Evolutionary conservation across 2,329 filamentous ascomycete species (phyloP).

Genomic region (Boeremia exigua): DNA sequence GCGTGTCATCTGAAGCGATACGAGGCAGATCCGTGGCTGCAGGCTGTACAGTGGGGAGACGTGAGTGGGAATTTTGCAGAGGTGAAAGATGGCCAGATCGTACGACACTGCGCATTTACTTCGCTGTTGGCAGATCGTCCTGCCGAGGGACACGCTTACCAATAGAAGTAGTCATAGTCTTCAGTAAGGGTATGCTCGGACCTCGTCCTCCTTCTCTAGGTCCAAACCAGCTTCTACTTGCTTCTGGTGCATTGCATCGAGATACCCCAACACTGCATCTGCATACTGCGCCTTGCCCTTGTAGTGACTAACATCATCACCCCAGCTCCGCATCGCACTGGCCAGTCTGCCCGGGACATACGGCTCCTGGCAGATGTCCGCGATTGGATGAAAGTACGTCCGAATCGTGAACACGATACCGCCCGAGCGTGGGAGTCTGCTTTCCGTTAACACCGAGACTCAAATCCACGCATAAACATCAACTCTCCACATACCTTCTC

Average conservation of each 20-base stretch:
- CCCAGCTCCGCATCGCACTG: constrained; percentile 81
- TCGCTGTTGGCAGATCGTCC: constrained; percentile 10
- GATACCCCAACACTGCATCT: constrained; percentile 74
- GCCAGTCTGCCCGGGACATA: constrained; percentile 81
- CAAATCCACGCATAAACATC: not conserved
- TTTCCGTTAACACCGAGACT: not conserved
- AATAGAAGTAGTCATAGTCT: not conserved
- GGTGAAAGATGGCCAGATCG: not conserved
- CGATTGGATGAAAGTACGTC: constrained; percentile 78
- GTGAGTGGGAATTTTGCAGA: constrained; percentile 4
- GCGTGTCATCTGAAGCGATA: constrained; percentile 26
- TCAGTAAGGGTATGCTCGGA: constrained; percentile 66
- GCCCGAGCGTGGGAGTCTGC: constrained; percentile 53
- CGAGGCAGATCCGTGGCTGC: constrained; percentile 21
- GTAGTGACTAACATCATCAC: constrained; percentile 75
- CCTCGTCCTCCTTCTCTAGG: constrained; percentile 62
- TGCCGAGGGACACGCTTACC: constrained; percentile 6
- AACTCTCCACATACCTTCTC: constrained; percentile 52
- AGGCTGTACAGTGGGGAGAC: constrained; percentile 23
- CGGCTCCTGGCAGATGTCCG: constrained; percentile 70
- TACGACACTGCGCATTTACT: constrained; percentile 20
- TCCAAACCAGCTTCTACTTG: constrained; percentile 73
- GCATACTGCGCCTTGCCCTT: constrained; percentile 79
- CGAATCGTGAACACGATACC: constrained; percentile 74
- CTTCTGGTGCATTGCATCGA: constrained; percentile 76